Evolutionary conservation across 108 stramenopile species (phyloP), one percentile per base, ranked within the genome.

Genomic region (Discostella pseudostelligera): DNA sequence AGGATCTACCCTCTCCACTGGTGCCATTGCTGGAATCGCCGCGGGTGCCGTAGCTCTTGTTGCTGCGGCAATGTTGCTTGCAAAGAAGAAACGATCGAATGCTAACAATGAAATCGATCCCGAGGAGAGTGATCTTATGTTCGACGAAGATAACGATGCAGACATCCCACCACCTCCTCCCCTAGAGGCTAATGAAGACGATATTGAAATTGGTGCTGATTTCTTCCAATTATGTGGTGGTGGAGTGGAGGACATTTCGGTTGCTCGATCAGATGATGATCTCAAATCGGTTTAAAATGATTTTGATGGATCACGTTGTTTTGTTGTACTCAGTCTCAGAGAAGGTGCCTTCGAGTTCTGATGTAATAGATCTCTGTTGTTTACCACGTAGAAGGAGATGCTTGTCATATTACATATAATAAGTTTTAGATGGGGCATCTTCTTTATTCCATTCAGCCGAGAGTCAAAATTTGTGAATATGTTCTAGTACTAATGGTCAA

Each of bases 111-210:
- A 54, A 13, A 54, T 54, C 16, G 28, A 54, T 25, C 53, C 53
- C 17, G 59, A 66, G 46, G 28, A 47, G 3, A 46, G 49, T 53
- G 35, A 43, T 32, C 22, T 45, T n/a, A 20, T 59, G 21, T 36
- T 59, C 2, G 62, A 62, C 11, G 21, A 17, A 16, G 58, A 69
- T 32, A 12, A 54, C 1, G 16, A 12, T 16, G 53, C 24, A 13
- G 53, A 54, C 20, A 21, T 54, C 29, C 53, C 53, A 25, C 53
- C 53, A n/a, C 53, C 53, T 3, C 53, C 53, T n/a, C 53, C 53
- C 12, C 24, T 54, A 13, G 53, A 19, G 26, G 53, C 53, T 25
- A 54, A 54, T n/a, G 53, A 54, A 29, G 53, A 54, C 14, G 53
- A 36, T 5, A 54, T 54, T 54, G 53, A 54, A 54, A 29, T 54